phyloP scores from a whole-genome alignment of 495 filamentous ascomycete genomes.

The Aspergillus campestris region DNA sequence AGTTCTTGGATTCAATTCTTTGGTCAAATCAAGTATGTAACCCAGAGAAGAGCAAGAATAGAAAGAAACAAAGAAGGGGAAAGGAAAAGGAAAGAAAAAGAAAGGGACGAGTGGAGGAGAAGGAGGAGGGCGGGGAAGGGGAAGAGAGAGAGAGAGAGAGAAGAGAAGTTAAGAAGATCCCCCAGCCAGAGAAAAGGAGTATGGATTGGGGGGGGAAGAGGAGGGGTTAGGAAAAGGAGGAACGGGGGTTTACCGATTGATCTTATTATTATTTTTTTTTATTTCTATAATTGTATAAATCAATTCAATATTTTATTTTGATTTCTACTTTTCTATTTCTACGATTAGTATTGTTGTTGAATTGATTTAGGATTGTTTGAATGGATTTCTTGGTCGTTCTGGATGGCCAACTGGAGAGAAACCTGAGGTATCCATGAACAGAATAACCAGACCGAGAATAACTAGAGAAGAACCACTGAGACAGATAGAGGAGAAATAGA shows the following conservation, averaged over 20 bases:
- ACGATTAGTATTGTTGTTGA: background rate
- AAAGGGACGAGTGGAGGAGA: slow-evolving; percentile 1
- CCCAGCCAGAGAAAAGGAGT: slow-evolving; percentile 1
- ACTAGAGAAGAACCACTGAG: no score
- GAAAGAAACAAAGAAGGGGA: slow-evolving; percentile 3
- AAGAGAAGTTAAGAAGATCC: background rate
- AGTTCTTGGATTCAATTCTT: background rate
- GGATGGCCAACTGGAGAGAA: no score
- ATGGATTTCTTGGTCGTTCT: no score
- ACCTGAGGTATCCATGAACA: no score
- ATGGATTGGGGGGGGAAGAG: background rate
- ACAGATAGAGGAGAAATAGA: no score
- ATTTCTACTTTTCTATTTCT: slow-evolving; percentile 1
- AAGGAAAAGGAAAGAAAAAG: slow-evolving; percentile 5
- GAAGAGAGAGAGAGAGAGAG: slow-evolving; percentile 3
- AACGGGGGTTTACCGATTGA: slow-evolving; percentile 6
- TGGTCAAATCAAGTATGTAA: background rate
- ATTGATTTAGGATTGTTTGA: no score
- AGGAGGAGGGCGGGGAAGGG: slow-evolving; percentile 1
- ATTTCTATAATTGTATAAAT: no score
- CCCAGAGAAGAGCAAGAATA: background rate
- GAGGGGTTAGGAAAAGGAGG: slow-evolving; percentile 4
- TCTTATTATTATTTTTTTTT: no score
- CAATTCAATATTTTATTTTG: no score
- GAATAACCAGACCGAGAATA: no score